These are phyloP conservation scores for Tylopilus felleus DNA, from an alignment of 768 basidiomycete species.

Conservation along the genomic window DNA sequence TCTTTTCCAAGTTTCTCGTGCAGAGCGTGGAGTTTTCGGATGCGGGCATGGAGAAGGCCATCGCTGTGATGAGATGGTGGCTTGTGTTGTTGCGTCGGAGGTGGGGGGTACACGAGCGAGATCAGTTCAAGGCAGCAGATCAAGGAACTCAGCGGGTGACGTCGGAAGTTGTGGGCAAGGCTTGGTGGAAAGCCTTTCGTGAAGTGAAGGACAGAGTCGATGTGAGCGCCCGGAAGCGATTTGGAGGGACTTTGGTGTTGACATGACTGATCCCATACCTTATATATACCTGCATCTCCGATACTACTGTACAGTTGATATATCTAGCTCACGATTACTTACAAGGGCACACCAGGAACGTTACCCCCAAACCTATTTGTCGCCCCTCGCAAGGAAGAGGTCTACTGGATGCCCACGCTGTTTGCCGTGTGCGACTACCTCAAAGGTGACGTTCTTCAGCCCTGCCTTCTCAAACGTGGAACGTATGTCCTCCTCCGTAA, in stretches of 20 bases:
- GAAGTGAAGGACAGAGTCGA: slow-evolving; percentile 69
- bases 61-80: slow-evolving; percentile 83
- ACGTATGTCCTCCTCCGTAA: slow-evolving; percentile 47
- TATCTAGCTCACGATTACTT: not conserved
- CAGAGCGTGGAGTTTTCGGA: slow-evolving; percentile 66
- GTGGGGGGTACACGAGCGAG: slow-evolving; percentile 57
- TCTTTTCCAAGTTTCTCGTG: slow-evolving; percentile 69
- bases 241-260: slow-evolving; percentile 68
- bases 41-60: slow-evolving; percentile 64
- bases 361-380: slow-evolving; percentile 26
- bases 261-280: slow-evolving; percentile 35
- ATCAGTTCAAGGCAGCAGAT: slow-evolving; percentile 30
- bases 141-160: slow-evolving; percentile 30
- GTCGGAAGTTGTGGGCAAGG: slow-evolving; percentile 48
- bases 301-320: not conserved
- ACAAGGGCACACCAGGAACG: not conserved
- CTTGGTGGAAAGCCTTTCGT: slow-evolving; percentile 82
- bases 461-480: slow-evolving; percentile 52
- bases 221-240: slow-evolving; percentile 57
- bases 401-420: slow-evolving; percentile 33
- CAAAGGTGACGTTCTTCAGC: slow-evolving; percentile 43
- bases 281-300: not conserved
- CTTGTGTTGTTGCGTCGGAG: slow-evolving; percentile 59
- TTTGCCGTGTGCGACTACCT: slow-evolving; percentile 31
- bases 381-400: slow-evolving; percentile 58